Evolutionary conservation across 306 rosid genomes (phyloP), one percentile per base, ranked within the genome.

Genomic region (Cucumis melo): DNA sequence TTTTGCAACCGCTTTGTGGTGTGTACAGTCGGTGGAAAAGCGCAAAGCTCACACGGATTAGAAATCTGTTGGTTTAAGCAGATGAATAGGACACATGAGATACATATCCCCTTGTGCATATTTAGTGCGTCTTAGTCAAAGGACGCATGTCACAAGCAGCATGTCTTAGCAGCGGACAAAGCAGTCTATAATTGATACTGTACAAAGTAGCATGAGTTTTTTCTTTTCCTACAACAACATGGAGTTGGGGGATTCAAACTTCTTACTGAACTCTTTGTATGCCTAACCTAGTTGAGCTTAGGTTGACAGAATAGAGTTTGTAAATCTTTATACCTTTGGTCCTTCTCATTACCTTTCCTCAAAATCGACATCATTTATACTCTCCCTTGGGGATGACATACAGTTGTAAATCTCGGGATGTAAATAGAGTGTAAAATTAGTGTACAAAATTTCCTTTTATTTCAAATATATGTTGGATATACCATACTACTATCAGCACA

Each of bases 11-110:
- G 15, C 7, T 56, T 36, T 55, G 55, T 24, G 23, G 54, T 75
- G 53, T 57, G 38, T 9, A 38, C 77, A 74, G 78, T 57, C 78
- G 13, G 6, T 3, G 23, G 67, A 75, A 57, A 55, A 16, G 56
- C 14, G 39, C 39, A 75, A 75, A 41, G 41, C 39, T 59, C 78
- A 75, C 78, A 38, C 5, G 55, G 78, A 75, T 29, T 72, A 72
- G 76, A 72, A 72, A 15, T 44, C 54, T 70, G 23, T 70, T 46
- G 41, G 55, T 19, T 72, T 51, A 50, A 72, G 54, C 60, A 27
- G 61, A 72, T 24, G 41, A 70, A 48, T 48, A 27, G 23, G 58
- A 71, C 34, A 48, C 58, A 8, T 14, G 14, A 24, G 75, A 24
- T 27, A 51, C n/a, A 7, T 7, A 7, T 17, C 41, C 58, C 41